phyloP scores from a whole-genome alignment of 2,329 filamentous ascomycete species.

The Xylaria polymorpha region DNA sequence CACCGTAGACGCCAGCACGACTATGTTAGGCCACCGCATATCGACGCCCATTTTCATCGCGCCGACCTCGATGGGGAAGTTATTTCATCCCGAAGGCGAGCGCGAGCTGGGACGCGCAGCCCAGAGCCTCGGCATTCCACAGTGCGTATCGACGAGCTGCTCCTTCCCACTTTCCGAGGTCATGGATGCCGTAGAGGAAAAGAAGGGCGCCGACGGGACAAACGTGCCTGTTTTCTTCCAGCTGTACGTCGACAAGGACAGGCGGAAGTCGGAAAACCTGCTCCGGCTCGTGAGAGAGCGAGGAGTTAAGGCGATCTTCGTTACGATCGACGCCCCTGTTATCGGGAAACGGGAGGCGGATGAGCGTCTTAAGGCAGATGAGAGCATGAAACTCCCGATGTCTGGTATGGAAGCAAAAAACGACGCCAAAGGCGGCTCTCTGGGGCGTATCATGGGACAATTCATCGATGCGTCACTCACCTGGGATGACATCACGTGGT shows the following conservation, averaged over 20 bases:
- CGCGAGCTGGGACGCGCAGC: conserved; percentile 66
- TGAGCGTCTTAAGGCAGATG: conserved; percentile 60
- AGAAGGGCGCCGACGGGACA: conserved; percentile 23
- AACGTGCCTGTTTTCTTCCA: conserved; percentile 61
- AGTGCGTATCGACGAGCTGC: conserved; percentile 71
- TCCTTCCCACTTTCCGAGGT: conserved; percentile 69
- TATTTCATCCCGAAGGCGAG: conserved; percentile 74
- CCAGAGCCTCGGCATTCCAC: conserved; percentile 63
- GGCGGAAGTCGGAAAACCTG: conserved; percentile 62
- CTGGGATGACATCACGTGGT: conserved; percentile 75
- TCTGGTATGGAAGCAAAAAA: conserved; percentile 61
- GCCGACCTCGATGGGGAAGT: conserved; percentile 71
- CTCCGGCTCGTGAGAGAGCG: conserved; percentile 58
- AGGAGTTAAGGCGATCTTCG: conserved; percentile 64
- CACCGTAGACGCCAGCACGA: conserved; percentile 60
- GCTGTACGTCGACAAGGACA: conserved; percentile 70
- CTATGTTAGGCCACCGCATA: conserved; percentile 65
- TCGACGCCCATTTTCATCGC: conserved; percentile 71
- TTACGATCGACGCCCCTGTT: conserved; percentile 69
- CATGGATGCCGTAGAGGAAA: conserved; percentile 51
- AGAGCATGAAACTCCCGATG: conserved; percentile 61
- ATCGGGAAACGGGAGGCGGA: conserved; percentile 65
- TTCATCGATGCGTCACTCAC: conserved; percentile 68
- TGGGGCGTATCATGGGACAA: conserved; percentile 66
- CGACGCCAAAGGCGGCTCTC: conserved; percentile 65